These are phyloP conservation scores for Quercus cerris DNA, from an alignment of 306 rosid species.

Conservation along the genomic window DNA sequence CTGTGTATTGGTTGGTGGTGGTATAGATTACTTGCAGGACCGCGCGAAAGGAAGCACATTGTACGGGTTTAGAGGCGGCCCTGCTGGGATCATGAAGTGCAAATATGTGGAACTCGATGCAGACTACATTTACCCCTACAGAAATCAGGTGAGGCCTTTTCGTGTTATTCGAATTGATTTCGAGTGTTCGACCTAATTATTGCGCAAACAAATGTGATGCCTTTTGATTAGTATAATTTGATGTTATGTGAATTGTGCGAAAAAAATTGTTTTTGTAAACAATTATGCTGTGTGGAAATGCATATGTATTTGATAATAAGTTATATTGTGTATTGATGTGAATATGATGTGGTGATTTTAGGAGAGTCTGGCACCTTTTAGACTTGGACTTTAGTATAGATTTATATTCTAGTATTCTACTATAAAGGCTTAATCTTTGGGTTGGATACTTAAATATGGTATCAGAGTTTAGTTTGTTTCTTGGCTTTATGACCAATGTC, in stretches of 20 bases:
- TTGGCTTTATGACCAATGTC: too few species aligned
- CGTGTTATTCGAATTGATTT: neutral
- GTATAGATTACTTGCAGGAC: constrained; percentile 83
- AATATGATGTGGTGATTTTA: neutral
- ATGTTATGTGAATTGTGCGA: neutral
- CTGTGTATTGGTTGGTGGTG: neutral
- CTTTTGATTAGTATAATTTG: neutral
- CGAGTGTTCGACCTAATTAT: too few species aligned
- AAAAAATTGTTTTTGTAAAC: neutral
- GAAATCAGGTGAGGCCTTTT: constrained; percentile 70
- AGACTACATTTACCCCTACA: constrained; percentile 81
- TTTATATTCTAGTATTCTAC: too few species aligned
- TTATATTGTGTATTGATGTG: neutral
- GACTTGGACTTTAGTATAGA: too few species aligned
- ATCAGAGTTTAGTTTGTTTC: too few species aligned
- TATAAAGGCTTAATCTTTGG: too few species aligned
- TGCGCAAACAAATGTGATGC: too few species aligned
- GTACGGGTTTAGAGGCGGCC: constrained; percentile 95
- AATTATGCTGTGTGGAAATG: too few species aligned
- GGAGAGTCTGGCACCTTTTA: too few species aligned
- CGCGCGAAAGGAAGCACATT: constrained; percentile 72
- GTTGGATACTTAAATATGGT: too few species aligned
- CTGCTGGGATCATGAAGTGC: constrained; percentile 95
- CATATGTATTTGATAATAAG: neutral
- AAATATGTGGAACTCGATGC: constrained; percentile 72